Conservation (phyloP, 1,284 basidiomycete genomes). For the Inonotus obliquus region DNA sequence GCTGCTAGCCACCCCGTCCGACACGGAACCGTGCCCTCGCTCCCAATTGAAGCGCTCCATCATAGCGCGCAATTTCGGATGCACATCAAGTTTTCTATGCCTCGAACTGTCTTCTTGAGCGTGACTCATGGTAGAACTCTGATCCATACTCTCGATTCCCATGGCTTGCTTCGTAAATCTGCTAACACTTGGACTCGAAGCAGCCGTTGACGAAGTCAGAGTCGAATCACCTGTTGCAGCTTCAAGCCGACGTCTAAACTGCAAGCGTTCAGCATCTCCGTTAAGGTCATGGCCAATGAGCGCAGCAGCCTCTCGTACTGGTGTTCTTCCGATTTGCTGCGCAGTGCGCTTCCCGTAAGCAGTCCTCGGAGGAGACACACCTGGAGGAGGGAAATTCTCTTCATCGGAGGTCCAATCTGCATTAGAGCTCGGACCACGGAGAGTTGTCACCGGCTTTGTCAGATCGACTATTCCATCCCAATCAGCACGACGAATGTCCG, state of each 20-base stretch:
- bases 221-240: slow-evolving; percentile 31
- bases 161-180: slow-evolving; percentile 43
- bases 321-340: slow-evolving; percentile 52
- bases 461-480: slow-evolving; percentile 79
- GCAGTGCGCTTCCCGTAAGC: slow-evolving; percentile 73
- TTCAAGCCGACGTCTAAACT: slow-evolving; percentile 20
- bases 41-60: slow-evolving; percentile 40
- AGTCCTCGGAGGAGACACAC: slow-evolving; percentile 84
- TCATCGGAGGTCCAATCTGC: slow-evolving; percentile 24
- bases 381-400: slow-evolving; percentile 35
- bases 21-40: slow-evolving; percentile 20
- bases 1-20: slow-evolving; percentile 13
- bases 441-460: slow-evolving; percentile 29
- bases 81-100: slow-evolving; percentile 24
- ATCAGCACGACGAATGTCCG: slow-evolving; percentile 42
- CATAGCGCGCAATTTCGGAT: slow-evolving; percentile 43
- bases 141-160: slow-evolving; percentile 35
- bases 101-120: slow-evolving; percentile 8
- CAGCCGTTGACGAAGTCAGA: slow-evolving; percentile 55
- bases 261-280: slow-evolving; percentile 33
- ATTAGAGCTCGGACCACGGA: slow-evolving; percentile 19
- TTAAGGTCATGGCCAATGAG: slow-evolving; percentile 61
- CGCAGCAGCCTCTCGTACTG: slow-evolving; percentile 59
- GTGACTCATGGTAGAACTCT: slow-evolving; percentile 19
- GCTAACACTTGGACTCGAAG: slow-evolving; percentile 63